Percentiles rank a stretch among this genome's conserved stretches.
These are phyloP conservation scores for Hibiscus trionum DNA, from an alignment of 345 rosid species.

Conservation along the genomic window DNA sequence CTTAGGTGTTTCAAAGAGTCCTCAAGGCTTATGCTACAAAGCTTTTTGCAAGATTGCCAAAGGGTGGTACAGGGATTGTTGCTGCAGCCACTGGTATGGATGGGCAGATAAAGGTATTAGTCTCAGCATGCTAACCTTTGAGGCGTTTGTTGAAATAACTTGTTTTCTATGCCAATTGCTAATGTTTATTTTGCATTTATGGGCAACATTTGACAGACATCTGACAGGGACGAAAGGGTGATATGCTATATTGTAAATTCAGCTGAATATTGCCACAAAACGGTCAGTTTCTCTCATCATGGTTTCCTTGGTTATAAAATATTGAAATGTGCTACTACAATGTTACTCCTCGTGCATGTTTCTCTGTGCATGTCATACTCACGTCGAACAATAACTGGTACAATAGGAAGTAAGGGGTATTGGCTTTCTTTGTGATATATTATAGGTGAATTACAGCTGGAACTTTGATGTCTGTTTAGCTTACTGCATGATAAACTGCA, in stretches of 20 bases:
- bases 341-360: neutral
- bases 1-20: constrained; percentile 86
- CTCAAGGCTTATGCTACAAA: constrained; percentile 85
- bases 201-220: constrained; percentile 44
- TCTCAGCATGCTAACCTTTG: neutral
- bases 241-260: constrained; percentile 94
- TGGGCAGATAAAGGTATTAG: constrained; percentile 81
- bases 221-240: constrained; percentile 89
- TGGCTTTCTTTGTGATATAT: neutral
- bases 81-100: constrained; percentile 99
- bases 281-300: constrained; percentile 44
- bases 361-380: neutral
- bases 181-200: constrained; percentile 15
- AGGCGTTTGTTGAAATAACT: neutral
- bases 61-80: constrained; percentile 90
- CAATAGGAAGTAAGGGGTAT: neutral
- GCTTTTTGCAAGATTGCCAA: constrained; percentile 83
- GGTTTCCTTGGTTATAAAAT: constrained; percentile 5
- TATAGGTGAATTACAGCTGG: neutral
- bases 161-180: constrained; percentile 3
- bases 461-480: neutral
- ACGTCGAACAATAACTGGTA: neutral
- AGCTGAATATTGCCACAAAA: constrained; percentile 87
- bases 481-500: neutral
- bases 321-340: neutral